These are phyloP conservation scores for Rhynchospora breviuscula DNA, from an alignment of 176 grass and related monocot genomes.

Conservation along the genomic window DNA sequence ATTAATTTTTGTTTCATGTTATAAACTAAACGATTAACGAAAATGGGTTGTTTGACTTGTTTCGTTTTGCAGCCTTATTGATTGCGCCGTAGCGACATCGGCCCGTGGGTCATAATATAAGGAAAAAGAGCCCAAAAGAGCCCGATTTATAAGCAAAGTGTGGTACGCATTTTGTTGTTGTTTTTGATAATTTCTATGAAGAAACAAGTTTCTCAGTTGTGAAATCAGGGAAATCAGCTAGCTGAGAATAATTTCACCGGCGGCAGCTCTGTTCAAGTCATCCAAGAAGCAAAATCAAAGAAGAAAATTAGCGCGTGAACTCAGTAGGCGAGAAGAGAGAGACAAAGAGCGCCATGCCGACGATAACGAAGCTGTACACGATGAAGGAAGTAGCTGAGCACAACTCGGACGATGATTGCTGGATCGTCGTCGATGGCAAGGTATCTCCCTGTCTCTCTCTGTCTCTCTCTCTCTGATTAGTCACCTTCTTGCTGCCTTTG, in stretches of 20 bases:
- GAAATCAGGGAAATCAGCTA: neutral
- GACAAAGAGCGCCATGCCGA: slow-evolving; percentile 38
- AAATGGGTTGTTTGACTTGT: no score
- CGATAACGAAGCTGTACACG: slow-evolving; percentile 64
- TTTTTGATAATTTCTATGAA: neutral
- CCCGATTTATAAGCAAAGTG: neutral
- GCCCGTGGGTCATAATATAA: neutral
- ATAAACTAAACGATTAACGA: no score
- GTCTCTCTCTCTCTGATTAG: neutral
- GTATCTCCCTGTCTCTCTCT: slow-evolving; percentile 21
- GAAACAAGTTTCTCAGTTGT: neutral
- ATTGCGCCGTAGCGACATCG: no score
- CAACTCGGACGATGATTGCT: slow-evolving; percentile 64
- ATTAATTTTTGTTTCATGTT: no score
- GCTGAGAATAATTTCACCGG: neutral
- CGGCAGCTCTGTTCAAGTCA: neutral
- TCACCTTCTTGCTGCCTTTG: neutral
- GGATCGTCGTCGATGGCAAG: slow-evolving; percentile 82
- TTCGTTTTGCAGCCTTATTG: no score
- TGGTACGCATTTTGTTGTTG: neutral
- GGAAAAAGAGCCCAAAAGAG: neutral
- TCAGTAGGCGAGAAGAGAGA: neutral
- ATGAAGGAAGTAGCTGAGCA: slow-evolving; percentile 69
- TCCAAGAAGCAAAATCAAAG: neutral
- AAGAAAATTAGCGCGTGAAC: neutral